phyloP scores from a whole-genome alignment of 371 early-diverging fungal genomes.

The Blakeslea trispora region DNA sequence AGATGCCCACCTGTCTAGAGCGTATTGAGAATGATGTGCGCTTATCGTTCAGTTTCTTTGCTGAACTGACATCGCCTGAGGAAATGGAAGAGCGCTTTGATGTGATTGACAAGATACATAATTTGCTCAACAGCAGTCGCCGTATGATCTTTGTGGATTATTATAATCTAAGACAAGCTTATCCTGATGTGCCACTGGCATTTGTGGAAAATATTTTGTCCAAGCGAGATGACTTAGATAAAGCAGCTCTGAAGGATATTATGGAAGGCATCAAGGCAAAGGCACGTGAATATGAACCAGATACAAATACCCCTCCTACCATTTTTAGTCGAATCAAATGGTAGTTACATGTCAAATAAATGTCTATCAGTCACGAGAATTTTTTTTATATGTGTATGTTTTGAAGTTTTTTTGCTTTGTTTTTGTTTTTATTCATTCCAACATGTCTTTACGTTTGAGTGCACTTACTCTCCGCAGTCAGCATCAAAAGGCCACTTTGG shows the following conservation, averaged over 20 bases:
- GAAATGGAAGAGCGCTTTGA: slow-evolving; percentile 73
- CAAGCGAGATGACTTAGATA: slow-evolving; percentile 81
- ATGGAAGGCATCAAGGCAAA: slow-evolving; percentile 77
- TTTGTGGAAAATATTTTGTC: slow-evolving; percentile 78
- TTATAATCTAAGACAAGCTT: slow-evolving; percentile 73
- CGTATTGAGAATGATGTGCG: slow-evolving; percentile 69
- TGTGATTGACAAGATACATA: slow-evolving; percentile 74
- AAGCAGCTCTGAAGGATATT: slow-evolving; percentile 69
- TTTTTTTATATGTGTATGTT: no score
- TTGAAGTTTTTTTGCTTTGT: no score
- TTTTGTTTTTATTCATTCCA: not conserved
- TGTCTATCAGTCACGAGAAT: no score
- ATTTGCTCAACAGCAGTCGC: slow-evolving; percentile 63
- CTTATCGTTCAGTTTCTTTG: slow-evolving; percentile 67
- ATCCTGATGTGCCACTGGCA: slow-evolving; percentile 79
- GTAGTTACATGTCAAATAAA: slow-evolving; percentile 15
- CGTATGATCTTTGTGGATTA: slow-evolving; percentile 77
- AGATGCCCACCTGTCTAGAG: slow-evolving; percentile 59
- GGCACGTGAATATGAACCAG: slow-evolving; percentile 64
- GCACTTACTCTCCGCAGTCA: not conserved
- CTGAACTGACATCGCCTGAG: slow-evolving; percentile 59
- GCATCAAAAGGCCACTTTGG: not conserved
- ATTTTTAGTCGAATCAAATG: slow-evolving; percentile 56
- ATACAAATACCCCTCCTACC: slow-evolving; percentile 50
- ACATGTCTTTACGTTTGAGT: not conserved